Conservation (phyloP, 257 asterid species). For the Petunia secreta region DNA sequence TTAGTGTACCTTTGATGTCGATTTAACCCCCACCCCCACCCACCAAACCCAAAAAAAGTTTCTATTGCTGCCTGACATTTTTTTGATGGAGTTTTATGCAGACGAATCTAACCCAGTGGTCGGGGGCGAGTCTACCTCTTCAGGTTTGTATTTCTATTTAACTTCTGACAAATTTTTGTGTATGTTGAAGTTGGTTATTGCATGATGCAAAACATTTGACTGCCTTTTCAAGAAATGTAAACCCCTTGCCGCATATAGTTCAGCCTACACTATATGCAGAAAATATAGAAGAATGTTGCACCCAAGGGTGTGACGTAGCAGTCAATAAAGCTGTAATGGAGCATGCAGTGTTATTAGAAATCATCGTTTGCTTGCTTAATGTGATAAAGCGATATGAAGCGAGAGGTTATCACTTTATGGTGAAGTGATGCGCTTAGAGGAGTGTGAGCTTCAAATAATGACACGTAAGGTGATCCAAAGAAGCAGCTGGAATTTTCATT, state of each 20-base stretch:
- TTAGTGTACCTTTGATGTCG: not conserved
- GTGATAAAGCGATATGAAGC: no score
- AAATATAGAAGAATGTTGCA: not conserved
- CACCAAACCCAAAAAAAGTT: not conserved
- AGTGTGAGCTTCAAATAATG: no score
- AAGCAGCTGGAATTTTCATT: no score
- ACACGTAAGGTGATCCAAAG: no score
- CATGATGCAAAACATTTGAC: not conserved
- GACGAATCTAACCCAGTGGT: conserved; percentile 99
- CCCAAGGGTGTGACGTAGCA: not conserved
- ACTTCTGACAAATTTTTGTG: conserved; percentile 11
- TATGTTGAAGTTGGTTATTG: not conserved
- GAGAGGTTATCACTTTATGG: no score
- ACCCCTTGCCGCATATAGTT: not conserved
- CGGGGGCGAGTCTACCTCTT: conserved; percentile 98
- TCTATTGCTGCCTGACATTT: not conserved
- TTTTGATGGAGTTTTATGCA: conserved; percentile 45
- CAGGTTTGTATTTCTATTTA: conserved; percentile 60
- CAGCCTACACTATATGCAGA: not conserved
- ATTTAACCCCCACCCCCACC: no score
- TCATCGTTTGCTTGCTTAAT: no score
- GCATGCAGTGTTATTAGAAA: not conserved
- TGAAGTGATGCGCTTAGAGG: no score
- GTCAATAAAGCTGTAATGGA: not conserved
- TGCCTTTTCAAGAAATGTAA: not conserved